Evolutionary conservation across 2,329 filamentous ascomycete genomes (phyloP).

Genomic region (Colletotrichum sansevieriae): DNA sequence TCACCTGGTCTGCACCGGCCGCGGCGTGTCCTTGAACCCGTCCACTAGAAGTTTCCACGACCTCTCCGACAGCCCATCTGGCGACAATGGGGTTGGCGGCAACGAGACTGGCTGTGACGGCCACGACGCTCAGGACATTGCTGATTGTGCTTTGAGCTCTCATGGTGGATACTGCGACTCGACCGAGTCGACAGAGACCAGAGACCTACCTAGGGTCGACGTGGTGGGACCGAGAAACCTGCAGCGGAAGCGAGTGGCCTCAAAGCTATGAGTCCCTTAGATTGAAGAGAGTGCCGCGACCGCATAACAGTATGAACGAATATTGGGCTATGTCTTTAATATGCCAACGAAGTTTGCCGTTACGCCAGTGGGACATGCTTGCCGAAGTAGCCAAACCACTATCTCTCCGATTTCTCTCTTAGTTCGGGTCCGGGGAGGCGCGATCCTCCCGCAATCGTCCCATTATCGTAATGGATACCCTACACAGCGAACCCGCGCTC

Average conservation of each 20-base stretch:
- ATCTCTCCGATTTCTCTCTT: constrained; percentile 7
- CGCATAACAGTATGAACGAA: not conserved
- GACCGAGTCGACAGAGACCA: constrained; percentile 14
- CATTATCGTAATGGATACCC: constrained; percentile 33
- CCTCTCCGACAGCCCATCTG: constrained; percentile 31
- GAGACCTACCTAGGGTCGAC: constrained; percentile 35
- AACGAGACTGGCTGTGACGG: constrained; percentile 10
- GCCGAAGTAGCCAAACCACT: constrained; percentile 6
- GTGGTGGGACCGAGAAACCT: constrained; percentile 1
- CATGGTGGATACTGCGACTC: constrained; percentile 31
- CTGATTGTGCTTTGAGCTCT: constrained; percentile 26
- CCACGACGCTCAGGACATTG: constrained; percentile 27
- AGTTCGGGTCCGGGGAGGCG: not conserved
- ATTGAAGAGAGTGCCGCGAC: constrained; percentile 21
- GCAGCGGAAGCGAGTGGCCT: not conserved
- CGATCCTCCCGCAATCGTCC: constrained; percentile 24
- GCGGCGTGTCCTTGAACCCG: constrained; percentile 33
- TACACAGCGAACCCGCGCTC: constrained; percentile 13
- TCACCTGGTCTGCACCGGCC: constrained; percentile 27
- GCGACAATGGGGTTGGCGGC: constrained; percentile 9
- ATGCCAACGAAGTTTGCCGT: constrained; percentile 38
- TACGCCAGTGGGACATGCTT: constrained; percentile 19
- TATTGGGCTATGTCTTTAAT: constrained; percentile 33
- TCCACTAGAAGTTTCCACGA: constrained; percentile 33
- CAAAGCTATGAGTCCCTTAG: not conserved